Conservation (phyloP, 129 eudicot species). For the Daucus carota region DNA sequence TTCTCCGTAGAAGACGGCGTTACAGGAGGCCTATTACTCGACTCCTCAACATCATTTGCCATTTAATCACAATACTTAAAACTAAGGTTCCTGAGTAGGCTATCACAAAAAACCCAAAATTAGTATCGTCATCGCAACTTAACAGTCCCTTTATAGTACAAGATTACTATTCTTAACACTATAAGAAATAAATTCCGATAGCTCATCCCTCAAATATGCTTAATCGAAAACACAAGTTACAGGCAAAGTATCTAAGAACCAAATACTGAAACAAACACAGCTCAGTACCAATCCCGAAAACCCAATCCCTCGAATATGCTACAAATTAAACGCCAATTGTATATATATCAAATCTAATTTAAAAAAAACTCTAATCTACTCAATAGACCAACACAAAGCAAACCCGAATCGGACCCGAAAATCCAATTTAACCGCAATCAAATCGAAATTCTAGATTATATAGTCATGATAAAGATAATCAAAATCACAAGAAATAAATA, state of each 20-base stretch:
- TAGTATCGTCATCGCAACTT: not conserved
- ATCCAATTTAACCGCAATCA: not conserved
- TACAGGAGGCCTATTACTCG: conserved; percentile 25
- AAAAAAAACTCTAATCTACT: not conserved
- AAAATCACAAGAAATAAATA: not conserved
- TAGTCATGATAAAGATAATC: no score
- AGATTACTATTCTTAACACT: not conserved
- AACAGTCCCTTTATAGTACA: not conserved
- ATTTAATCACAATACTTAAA: conserved; percentile 11
- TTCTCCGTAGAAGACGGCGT: conserved; percentile 34
- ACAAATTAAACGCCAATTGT: no score
- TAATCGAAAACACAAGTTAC: not conserved
- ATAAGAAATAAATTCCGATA: not conserved
- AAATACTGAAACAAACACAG: not conserved
- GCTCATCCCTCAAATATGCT: not conserved
- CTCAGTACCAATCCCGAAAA: not conserved
- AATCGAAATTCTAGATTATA: not conserved
- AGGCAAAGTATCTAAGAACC: not conserved
- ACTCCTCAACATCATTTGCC: conserved; percentile 33
- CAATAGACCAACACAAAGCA: not conserved
- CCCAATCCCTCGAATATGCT: not conserved
- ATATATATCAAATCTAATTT: not conserved
- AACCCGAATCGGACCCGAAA: not conserved
- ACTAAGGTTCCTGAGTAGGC: not conserved
- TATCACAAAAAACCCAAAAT: not conserved